phyloP scores from a whole-genome alignment of 345 rosid genomes.

The Salix exigua region DNA sequence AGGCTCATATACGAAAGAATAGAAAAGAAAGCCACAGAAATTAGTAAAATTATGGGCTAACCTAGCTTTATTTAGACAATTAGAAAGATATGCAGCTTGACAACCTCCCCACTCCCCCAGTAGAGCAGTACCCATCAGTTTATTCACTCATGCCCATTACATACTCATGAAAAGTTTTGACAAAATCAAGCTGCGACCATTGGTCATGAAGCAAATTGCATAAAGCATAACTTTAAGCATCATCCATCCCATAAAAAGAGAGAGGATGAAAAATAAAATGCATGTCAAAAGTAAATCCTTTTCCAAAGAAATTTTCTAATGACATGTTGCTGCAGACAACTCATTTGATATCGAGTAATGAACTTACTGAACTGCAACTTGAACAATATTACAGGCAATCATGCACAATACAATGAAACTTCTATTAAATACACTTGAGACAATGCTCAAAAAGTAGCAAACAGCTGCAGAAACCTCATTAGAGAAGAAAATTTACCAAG shows the following conservation, averaged over 20 bases:
- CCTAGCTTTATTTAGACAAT: not conserved
- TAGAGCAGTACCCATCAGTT: not conserved
- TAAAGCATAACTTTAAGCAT: not conserved
- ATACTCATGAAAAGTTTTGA: not conserved
- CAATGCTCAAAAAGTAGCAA: not conserved
- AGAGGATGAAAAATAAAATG: not conserved
- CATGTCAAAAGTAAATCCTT: not conserved
- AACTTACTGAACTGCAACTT: not conserved
- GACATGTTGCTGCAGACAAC: not conserved
- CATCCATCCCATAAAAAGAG: not conserved
- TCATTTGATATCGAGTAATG: not conserved
- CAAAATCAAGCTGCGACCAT: not conserved
- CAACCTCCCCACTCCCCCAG: not conserved
- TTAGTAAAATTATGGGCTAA: not conserved
- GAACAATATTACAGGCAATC: not conserved
- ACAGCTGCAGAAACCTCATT: not conserved
- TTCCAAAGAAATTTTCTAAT: not conserved
- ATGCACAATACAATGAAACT: not conserved
- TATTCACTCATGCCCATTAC: not conserved
- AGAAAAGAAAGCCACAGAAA: not conserved
- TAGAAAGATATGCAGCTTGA: not conserved
- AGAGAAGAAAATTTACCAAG: constrained; percentile 17
- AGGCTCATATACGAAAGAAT: not conserved
- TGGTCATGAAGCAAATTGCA: not conserved
- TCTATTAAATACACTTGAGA: not conserved